Base-by-base conservation (phyloP, 1,139 yeast genomes). In the Yamadazyma blattariae region DNA sequence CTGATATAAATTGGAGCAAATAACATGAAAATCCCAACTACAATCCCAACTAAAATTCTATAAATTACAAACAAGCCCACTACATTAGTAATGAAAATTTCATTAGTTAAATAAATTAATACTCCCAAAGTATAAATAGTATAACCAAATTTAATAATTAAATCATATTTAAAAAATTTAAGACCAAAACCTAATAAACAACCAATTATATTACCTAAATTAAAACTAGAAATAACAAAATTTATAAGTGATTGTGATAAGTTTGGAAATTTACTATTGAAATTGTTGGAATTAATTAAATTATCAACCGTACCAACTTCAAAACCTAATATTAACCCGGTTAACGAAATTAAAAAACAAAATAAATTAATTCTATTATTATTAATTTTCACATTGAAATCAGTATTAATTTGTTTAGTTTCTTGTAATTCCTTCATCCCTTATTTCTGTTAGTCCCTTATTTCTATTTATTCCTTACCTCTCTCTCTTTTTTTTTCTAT, bases 291-390 rank as follows among this genome's bases (percentile, higher is more conserved):
- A 16, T 35, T 45, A 13, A 59, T 40, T 15, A 56, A 33, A 25
- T 46, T 40, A 14, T 61, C 62, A 3, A 57, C 54, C 9, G 68
- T 59, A 9, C 67, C 68, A 22, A 61, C 54, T 35, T 62, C 68
- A 57, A 64, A 62, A 1, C 68, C 67, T n/a, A 63, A 35, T 0
- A 60, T 54, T 24, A 59, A 48, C 7, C 61, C 61, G 14, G 46
- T 32, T 15, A 49, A 33, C 6, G 54, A 40, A 7, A 44, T 33
- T 9, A 45, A 18, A 10, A 31, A 34, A 31, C 45, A 36, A 10
- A 33, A 25, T 26, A 20, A 22, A 4, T 20, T 18, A 7, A 37
- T 37, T 31, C 27, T 14, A 5, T 13, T 11, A 31, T 33, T 30
- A 31, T 37, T 31, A 16, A 32, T 24, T 18, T 30, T 16, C 9